phyloP scores from a whole-genome alignment of 495 filamentous ascomycete species.

The Trichoderma gamsii region DNA sequence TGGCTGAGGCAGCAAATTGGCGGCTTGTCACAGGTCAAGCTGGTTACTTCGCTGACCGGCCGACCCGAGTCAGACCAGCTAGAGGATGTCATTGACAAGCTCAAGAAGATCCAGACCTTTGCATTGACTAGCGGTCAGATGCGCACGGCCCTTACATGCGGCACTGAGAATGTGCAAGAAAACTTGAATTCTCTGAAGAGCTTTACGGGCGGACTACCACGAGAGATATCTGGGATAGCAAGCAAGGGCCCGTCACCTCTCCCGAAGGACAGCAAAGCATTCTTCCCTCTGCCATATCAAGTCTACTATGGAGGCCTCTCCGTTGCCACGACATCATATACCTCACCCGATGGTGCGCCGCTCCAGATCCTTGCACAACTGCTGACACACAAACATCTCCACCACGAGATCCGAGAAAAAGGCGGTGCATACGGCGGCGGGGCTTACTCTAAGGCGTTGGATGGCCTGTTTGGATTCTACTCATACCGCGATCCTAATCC shows the following conservation, averaged over 20 bases:
- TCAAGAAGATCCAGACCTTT: slow-evolving; percentile 78
- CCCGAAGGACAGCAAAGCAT: slow-evolving; percentile 56
- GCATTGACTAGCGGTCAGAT: slow-evolving; percentile 57
- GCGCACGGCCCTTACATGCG: slow-evolving; percentile 82
- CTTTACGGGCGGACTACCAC: slow-evolving; percentile 61
- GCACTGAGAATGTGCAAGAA: slow-evolving; percentile 54
- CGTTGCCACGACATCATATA: slow-evolving; percentile 80
- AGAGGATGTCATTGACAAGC: slow-evolving; percentile 70
- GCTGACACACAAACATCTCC: slow-evolving; percentile 93
- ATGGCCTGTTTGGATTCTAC: slow-evolving; percentile 88
- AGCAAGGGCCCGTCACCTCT: slow-evolving; percentile 22
- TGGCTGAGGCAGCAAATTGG: slow-evolving; percentile 71
- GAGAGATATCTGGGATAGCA: neutral
- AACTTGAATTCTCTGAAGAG: slow-evolving; percentile 69
- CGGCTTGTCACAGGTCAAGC: slow-evolving; percentile 80
- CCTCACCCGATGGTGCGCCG: slow-evolving; percentile 62
- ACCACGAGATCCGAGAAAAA: slow-evolving; percentile 97
- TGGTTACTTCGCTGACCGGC: slow-evolving; percentile 58
- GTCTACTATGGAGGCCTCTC: slow-evolving; percentile 86
- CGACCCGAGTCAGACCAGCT: slow-evolving; percentile 56
- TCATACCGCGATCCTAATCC: slow-evolving; percentile 98
- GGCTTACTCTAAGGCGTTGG: slow-evolving; percentile 70
- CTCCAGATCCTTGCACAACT: slow-evolving; percentile 87
- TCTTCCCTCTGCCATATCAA: slow-evolving; percentile 94
- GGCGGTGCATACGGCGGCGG: slow-evolving; percentile 94